Evolutionary conservation across 495 filamentous ascomycete species (phyloP), one percentile per base, ranked within the genome.

Genomic region (Massariosphaeria phaeospora): DNA sequence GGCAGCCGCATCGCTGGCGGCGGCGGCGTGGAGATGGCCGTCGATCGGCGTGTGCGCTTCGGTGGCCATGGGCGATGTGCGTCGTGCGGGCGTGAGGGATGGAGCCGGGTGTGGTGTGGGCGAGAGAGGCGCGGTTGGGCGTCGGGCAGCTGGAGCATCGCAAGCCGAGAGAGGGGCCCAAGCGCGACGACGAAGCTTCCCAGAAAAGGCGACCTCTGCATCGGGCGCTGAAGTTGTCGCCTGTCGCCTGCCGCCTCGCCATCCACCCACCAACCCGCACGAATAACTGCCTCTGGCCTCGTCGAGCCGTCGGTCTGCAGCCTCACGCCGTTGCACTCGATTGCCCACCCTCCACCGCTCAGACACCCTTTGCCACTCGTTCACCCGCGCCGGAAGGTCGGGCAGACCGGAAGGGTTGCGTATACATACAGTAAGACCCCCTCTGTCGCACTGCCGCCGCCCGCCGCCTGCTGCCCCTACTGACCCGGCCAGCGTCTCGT

Each of bases 341-440:
- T 38, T 25, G 58, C 33, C 39, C 38, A 12, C 45, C 47, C 27
- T 25, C 20, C 7, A 13, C 49, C 29, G 1, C 23, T 30, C 48
- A 36, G 2, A 9, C 10, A 20, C 18, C 55, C 27, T 47, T 44
- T 21, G 47, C 30, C 55, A 39, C 48, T 58, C 55, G 55, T 49
- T 58, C 47, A 48, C 15, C 47, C 38, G 17, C 38, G 5, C 33
- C 52, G 40, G 51, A 38, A 48, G 44, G 41, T 56, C 59, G 59
- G 59, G 52, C 52, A 46, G 23, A 11, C 45, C 58, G 52, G 52
- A 42, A 50, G 29, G 39, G 24, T 40, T 21, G 25, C 35, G 51
- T 57, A 43, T 49, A 29, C 41, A 50, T 36, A 36, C 48, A 56
- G 59, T 63, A 57, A 52, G 52, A 48, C 41, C 55, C 13, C 2